These are phyloP conservation scores for Hemerocallis citrina DNA, from an alignment of 106 monocot species.

Conservation along the genomic window DNA sequence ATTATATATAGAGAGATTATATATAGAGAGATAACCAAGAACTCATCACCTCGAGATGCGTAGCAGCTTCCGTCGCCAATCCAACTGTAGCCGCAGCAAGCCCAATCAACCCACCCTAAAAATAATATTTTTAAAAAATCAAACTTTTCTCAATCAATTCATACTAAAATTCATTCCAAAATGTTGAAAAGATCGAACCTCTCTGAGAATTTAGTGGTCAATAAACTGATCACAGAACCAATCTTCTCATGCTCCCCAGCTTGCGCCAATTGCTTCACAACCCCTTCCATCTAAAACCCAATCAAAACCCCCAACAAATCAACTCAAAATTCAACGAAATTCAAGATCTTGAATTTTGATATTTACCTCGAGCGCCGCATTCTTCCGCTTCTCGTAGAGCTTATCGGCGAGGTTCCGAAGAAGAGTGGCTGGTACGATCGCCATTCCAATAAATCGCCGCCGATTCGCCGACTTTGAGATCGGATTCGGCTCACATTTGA, in stretches of 20 bases:
- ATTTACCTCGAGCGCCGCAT: conserved; percentile 83
- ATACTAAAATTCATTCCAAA: too few species aligned
- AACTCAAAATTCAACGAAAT: background rate
- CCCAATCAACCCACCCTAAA: conserved; percentile 81
- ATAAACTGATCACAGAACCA: background rate
- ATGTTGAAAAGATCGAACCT: conserved; percentile 45
- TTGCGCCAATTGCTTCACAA: too few species aligned
- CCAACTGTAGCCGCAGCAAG: too few species aligned
- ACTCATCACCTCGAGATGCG: conserved; percentile 70
- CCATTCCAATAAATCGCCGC: conserved; percentile 43
- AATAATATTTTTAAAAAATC: background rate
- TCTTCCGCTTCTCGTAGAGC: conserved; percentile 99
- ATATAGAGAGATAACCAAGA: too few species aligned
- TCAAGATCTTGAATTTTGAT: background rate
- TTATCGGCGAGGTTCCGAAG: conserved; percentile 84
- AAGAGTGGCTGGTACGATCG: conserved; percentile 58
- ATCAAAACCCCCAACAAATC: too few species aligned
- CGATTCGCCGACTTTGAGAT: too few species aligned
- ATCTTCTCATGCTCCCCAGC: too few species aligned
- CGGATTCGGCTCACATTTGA: too few species aligned
- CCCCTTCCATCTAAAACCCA: conserved; percentile 14
- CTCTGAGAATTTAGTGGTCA: conserved; percentile 19
- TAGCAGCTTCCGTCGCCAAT: conserved; percentile 62
- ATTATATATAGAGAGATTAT: too few species aligned
- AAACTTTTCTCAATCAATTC: too few species aligned